Evolutionary conservation across 2,329 filamentous ascomycete species (phyloP), one percentile per base, ranked within the genome.

Genomic region (Bipolaris cookei): DNA sequence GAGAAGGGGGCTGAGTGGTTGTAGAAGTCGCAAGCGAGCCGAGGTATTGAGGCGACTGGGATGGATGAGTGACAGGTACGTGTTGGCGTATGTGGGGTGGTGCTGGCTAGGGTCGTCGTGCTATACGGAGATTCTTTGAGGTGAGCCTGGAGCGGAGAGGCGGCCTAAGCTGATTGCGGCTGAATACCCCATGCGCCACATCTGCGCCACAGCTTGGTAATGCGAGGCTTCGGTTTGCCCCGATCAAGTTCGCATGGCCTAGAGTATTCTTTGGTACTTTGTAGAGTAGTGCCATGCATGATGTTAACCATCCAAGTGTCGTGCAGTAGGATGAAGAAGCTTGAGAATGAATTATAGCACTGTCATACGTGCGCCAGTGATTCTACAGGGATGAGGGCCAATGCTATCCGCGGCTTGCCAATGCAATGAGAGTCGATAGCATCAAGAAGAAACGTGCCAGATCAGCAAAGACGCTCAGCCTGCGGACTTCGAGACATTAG

Each of bases 101-200:
- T 55, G 62, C 43, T 56, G 59, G 56, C 38, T 55, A 60, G 38
- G 44, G 44, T 44, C 28, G 54, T 59, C 50, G 46, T 32, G 42
- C 46, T 55, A 41, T 50, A 28, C 54, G 32, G 56, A 64, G 54
- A 56, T 67, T 66, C 65, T 68, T 67, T 62, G 64, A 63, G 25
- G 58, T 63, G 62, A 64, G 49, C 51, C 21, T 53, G 54, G 48
- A 55, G 47, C 48, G 41, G 47, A 49, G 54, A 3, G 25, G 58
- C 46, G 25, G 58, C 46, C 55, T 60, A 60, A 51, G 45, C 54
- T 30, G 21, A 25, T 48, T 57, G 49, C 49, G 57, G 46, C 50
- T 37, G 38, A 39, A 18, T 30, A 46, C 43, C 11, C 30, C 41
- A 21, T 20, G 38, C 44, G 54, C 52, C 45, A 49, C 45, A 54